phyloP scores from a whole-genome alignment of 2,329 filamentous ascomycete genomes.

The Davidsoniella virescens region DNA sequence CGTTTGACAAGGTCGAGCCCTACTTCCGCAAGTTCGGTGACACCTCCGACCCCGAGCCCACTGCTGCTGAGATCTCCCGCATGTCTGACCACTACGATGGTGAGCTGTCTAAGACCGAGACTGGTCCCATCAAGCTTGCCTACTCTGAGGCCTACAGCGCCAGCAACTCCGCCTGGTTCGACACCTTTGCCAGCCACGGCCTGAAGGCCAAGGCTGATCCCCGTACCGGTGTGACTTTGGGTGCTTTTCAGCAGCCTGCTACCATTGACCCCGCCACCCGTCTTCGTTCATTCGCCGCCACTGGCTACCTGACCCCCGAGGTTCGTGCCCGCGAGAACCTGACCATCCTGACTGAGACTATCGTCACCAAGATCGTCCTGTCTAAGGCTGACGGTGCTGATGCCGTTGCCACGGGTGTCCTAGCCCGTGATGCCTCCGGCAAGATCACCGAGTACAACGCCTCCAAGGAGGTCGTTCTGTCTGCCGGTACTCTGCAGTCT shows the following conservation, averaged over 20 bases:
- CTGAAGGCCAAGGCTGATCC: conserved; percentile 21
- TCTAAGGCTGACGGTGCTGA: conserved; percentile 16
- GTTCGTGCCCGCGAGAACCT: conserved; percentile 17
- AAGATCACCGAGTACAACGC: conserved; percentile 17
- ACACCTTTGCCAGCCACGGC: conserved; percentile 22
- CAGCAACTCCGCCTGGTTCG: conserved; percentile 23
- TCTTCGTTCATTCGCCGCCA: conserved; percentile 20
- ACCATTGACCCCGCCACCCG: conserved; percentile 20
- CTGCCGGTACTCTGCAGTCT: conserved; percentile 33
- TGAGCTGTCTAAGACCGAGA: conserved; percentile 20
- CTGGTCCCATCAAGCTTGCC: conserved; percentile 13
- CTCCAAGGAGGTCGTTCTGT: conserved; percentile 32
- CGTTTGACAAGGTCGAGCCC: conserved; percentile 18
- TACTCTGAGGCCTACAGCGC: conserved; percentile 16
- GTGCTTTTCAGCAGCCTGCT: conserved; percentile 21
- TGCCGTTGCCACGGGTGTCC: conserved; percentile 21
- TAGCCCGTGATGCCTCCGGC: conserved; percentile 11
- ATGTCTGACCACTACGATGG: conserved; percentile 21
- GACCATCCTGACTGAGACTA: conserved; percentile 20
- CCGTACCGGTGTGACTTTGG: conserved; percentile 18
- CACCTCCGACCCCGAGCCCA: conserved; percentile 18
- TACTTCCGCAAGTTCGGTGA: conserved; percentile 23
- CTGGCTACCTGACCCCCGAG: conserved; percentile 21
- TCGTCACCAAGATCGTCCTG: conserved; percentile 21
- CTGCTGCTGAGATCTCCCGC: conserved; percentile 18